Evolutionary conservation across 352 stramenopile species (phyloP).

Genomic region (Phytophthora pseudosyringae): DNA sequence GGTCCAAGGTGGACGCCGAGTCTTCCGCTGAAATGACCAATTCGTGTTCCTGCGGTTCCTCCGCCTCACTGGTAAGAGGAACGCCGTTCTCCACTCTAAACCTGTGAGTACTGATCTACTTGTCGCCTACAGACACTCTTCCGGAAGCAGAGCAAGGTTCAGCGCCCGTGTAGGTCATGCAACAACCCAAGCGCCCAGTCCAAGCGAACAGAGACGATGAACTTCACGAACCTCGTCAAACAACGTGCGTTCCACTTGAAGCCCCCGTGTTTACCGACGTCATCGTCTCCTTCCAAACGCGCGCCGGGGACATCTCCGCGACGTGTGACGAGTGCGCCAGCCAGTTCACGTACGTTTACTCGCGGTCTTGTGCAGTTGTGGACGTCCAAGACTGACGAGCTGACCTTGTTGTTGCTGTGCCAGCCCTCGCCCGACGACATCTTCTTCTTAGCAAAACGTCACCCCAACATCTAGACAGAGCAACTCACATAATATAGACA

Average conservation of each 20-base stretch:
- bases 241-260: slow-evolving; percentile 72
- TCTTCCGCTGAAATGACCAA: slow-evolving; percentile 4
- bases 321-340: slow-evolving; percentile 34
- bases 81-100: neutral
- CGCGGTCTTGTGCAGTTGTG: neutral
- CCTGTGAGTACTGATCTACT: neutral
- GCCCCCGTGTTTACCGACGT: slow-evolving; percentile 28
- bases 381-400: slow-evolving; percentile 2
- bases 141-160: slow-evolving; percentile 28
- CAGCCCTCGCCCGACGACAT: slow-evolving; percentile 33
- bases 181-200: neutral
- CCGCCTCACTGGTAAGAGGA: slow-evolving; percentile 30
- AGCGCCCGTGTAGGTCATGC: slow-evolving; percentile 31
- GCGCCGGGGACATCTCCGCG: slow-evolving; percentile 25
- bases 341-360: slow-evolving; percentile 34
- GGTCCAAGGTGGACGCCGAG: slow-evolving; percentile 18
- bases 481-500: slow-evolving; percentile 31
- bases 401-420: neutral
- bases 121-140: slow-evolving; percentile 26
- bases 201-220: slow-evolving; percentile 8
- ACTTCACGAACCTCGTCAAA: slow-evolving; percentile 59
- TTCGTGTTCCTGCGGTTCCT: slow-evolving; percentile 30
- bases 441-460: slow-evolving; percentile 24
- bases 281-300: slow-evolving; percentile 31
- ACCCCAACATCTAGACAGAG: slow-evolving; percentile 9